phyloP scores from a whole-genome alignment of 2,329 filamentous ascomycete genomes.

The Lecanicillium sp. region DNA sequence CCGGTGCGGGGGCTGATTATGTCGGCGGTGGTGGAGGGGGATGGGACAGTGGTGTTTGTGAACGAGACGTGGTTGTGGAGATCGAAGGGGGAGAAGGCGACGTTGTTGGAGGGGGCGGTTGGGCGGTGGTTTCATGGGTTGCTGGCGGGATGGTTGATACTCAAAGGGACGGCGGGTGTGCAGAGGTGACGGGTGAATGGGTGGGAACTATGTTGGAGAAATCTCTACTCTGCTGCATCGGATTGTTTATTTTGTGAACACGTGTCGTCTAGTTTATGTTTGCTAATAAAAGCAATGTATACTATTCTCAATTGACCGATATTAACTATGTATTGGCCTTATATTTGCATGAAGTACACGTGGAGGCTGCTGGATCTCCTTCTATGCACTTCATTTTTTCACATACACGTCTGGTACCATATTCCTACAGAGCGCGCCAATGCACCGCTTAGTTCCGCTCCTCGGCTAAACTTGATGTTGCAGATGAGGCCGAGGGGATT shows the following conservation, averaged over 20 bases:
- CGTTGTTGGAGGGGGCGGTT: slow-evolving; percentile 24
- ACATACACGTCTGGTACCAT: no score
- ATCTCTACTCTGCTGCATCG: slow-evolving; percentile 1
- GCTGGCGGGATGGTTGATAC: slow-evolving; percentile 24
- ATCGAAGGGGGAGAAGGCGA: slow-evolving; percentile 21
- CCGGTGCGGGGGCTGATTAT: slow-evolving; percentile 15
- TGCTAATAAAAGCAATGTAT: not conserved
- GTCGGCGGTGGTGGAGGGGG: slow-evolving; percentile 11
- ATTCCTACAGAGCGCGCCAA: no score
- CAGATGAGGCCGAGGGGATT: no score
- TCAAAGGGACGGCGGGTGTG: slow-evolving; percentile 19
- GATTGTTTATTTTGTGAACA: no score
- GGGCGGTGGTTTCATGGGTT: slow-evolving; percentile 27
- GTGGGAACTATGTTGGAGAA: no score
- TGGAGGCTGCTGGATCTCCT: no score
- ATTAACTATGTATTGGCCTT: no score
- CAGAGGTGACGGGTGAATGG: not conserved
- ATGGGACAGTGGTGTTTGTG: slow-evolving; percentile 22
- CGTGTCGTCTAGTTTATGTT: not conserved
- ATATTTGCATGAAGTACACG: no score
- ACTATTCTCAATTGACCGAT: no score
- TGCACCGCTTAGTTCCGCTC: no score
- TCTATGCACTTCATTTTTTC: no score
- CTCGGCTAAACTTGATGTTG: no score
- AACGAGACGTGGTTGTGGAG: slow-evolving; percentile 38